phyloP scores from a whole-genome alignment of 371 early-diverging fungal species.

The Zychaea mexicana region DNA sequence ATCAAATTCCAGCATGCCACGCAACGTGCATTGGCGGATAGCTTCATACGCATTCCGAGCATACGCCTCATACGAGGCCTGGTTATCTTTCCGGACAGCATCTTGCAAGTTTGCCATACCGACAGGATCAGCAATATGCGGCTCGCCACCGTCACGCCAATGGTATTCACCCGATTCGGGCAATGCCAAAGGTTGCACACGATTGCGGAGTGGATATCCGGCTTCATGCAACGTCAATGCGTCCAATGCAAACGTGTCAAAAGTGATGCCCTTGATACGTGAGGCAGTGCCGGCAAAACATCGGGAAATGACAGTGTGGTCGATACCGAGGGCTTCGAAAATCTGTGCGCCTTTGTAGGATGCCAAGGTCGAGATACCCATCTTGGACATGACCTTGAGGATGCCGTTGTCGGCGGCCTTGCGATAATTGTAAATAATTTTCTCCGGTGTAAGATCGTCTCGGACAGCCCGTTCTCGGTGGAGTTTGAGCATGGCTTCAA shows the following conservation, averaged over 20 bases:
- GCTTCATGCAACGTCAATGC: constrained; percentile 85
- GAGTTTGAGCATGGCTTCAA: constrained; percentile 87
- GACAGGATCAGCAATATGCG: constrained; percentile 90
- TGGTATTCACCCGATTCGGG: constrained; percentile 96
- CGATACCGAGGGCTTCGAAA: constrained; percentile 95
- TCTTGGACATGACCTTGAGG: constrained; percentile 97
- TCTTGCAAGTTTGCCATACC: constrained; percentile 91
- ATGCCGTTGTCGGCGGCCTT: constrained; percentile 93
- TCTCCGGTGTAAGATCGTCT: constrained; percentile 48
- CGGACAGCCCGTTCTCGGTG: constrained; percentile 79
- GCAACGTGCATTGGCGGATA: constrained; percentile 90
- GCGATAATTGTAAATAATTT: constrained; percentile 79
- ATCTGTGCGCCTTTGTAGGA: constrained; percentile 98
- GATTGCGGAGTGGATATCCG: constrained; percentile 80
- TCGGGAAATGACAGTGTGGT: constrained; percentile 81
- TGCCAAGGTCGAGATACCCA: constrained; percentile 98
- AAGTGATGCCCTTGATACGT: constrained; percentile 90
- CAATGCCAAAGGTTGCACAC: constrained; percentile 63
- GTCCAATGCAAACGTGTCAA: constrained; percentile 88
- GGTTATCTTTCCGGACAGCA: constrained; percentile 93
- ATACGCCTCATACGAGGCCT: constrained; percentile 83
- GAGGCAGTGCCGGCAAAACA: constrained; percentile 96
- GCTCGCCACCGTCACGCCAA: constrained; percentile 93
- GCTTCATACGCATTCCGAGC: constrained; percentile 76
- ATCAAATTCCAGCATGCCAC: constrained; percentile 93